These are phyloP conservation scores for Stephanodiscus triporus DNA, from an alignment of 108 stramenopile species.

Conservation along the genomic window DNA sequence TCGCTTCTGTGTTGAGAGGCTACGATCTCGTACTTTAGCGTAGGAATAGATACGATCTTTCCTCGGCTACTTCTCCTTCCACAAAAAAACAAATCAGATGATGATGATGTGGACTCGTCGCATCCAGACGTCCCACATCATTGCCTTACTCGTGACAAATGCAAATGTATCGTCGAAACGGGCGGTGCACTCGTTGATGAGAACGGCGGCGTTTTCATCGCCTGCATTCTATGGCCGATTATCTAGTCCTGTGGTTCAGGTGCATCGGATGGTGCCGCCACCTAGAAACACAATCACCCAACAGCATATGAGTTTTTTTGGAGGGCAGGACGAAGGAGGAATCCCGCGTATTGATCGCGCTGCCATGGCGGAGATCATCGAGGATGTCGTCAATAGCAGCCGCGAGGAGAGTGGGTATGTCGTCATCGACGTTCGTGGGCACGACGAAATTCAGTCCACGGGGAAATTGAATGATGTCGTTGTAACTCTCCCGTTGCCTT, in stretches of 20 bases:
- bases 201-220: constrained; percentile 2
- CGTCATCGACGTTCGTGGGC: constrained; percentile 74
- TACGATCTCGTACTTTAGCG: no score
- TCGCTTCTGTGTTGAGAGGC: no score
- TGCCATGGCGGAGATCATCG: constrained; percentile 71
- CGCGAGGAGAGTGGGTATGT: constrained; percentile 72
- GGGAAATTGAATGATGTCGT: constrained; percentile 69
- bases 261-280: background rate
- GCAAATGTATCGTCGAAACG: constrained; percentile 4
- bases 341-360: constrained; percentile 32
- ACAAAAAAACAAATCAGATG: background rate
- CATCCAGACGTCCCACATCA: constrained; percentile 10
- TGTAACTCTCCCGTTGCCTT: constrained; percentile 62
- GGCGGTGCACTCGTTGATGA: background rate
- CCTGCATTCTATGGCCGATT: constrained; percentile 5
- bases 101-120: constrained; percentile 26
- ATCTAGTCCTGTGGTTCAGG: background rate
- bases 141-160: constrained; percentile 21
- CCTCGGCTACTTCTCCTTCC: no score
- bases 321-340: constrained; percentile 20
- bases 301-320: constrained; percentile 42
- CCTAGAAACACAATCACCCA: background rate
- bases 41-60: no score
- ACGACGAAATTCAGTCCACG: constrained; percentile 63
- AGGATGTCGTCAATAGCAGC: constrained; percentile 64